These are phyloP conservation scores for Russula foetens DNA, from an alignment of 768 basidiomycete species.

Conservation along the genomic window DNA sequence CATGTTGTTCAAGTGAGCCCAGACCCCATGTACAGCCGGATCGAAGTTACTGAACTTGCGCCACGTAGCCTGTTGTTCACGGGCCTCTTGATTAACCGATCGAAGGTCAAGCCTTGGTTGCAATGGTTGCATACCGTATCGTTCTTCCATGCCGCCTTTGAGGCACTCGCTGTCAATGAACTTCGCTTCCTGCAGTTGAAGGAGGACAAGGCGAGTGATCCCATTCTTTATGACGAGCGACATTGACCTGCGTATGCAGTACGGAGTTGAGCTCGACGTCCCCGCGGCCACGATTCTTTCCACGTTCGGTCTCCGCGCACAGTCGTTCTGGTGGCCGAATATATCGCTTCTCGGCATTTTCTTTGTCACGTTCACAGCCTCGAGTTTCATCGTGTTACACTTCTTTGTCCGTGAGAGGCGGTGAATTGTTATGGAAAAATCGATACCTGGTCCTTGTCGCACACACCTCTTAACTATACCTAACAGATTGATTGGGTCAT, in stretches of 20 bases:
- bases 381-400: constrained; percentile 75
- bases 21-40: constrained; percentile 15
- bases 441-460: constrained; percentile 2
- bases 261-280: constrained; percentile 93
- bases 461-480: background rate
- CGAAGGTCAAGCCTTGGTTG: constrained; percentile 62
- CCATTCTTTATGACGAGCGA: background rate
- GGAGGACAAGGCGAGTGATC: constrained; percentile 67
- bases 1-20: constrained; percentile 93
- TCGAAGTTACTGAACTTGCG: background rate
- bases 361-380: constrained; percentile 70
- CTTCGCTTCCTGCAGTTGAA: constrained; percentile 88
- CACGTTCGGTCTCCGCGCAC: constrained; percentile 85
- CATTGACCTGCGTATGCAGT: constrained; percentile 40
- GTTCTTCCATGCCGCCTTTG: constrained; percentile 99
- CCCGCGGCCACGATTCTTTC: constrained; percentile 94
- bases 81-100: constrained; percentile 90
- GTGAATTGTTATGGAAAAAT: constrained; percentile 21
- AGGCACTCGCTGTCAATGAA: constrained; percentile 97
- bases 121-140: constrained; percentile 87
- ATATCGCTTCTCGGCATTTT: constrained; percentile 78
- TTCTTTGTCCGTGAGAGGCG: constrained; percentile 82
- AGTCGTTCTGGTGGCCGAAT: constrained; percentile 99
- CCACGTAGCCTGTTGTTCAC: constrained; percentile 79
- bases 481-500: constrained; percentile 1